Base-by-base conservation (phyloP, 2,329 filamentous ascomycete genomes). In the Stromatinia cepivora region DNA sequence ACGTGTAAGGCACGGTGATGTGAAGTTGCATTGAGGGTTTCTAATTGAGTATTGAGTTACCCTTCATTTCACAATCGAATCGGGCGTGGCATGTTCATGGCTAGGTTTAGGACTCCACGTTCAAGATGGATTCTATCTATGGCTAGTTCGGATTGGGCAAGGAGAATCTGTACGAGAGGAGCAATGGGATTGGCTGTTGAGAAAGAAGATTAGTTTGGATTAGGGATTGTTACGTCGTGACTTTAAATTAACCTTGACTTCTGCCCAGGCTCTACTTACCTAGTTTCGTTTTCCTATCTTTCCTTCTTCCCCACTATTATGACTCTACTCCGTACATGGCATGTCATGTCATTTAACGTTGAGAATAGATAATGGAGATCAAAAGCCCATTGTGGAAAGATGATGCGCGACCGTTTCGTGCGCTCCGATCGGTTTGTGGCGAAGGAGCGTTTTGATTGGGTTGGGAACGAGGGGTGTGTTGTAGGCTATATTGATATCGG, bases 381-480 rank as follows among this genome's bases (percentile, higher is more conserved):
- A 15, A 36, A 52, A 39, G 46, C 61, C 61, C 25, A 52, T 52
- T 22, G 25, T 39, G 46, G 34, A 17, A 48, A 39, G 13, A 17
- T 52, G 61, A 34, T 13, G 61, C 61, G 48, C 34, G 20, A 52
- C n/a, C 15, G 9, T 39, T 64, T 64, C 61, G 46, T 50, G 28
- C 5, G 46, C 61, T 28, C 61, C 61, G 61, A 64, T 42, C 3
- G 15, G 25, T 13, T 28, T 22, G 9, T n/a, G 6, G 34, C 9
- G 10, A 28, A 28, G 61, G 31, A 22, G 34, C 6, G 0, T 39
- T 63, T 39, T 52, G 46, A 64, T 64, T 64, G 61, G 61, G n/a
- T 28, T 64, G 61, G 46, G 61, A 64, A 64, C 61, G 61, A 64
- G 61, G n/a, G 31, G 31, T 28, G 13, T 34, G 4, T 5, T 34